Conservation (phyloP, 768 basidiomycete genomes). For the Trametes cubensis region DNA sequence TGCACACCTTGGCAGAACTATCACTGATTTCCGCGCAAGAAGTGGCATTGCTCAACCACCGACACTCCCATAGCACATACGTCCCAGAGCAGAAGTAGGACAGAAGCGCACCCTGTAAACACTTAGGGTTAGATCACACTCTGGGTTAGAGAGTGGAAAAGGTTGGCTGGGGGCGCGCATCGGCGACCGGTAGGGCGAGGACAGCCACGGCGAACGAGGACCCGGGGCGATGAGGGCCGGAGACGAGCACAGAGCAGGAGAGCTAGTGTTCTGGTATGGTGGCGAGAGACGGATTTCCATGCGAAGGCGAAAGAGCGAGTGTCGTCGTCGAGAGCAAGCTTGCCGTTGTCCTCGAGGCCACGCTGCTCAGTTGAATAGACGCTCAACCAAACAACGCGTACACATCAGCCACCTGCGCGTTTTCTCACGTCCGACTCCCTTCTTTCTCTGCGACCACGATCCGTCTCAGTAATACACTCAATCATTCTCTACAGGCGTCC, state of each 20-base stretch:
- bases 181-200: slow-evolving; percentile 34
- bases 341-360: neutral
- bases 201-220: slow-evolving; percentile 37
- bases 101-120: slow-evolving; percentile 38
- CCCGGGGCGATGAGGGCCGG: slow-evolving; percentile 53
- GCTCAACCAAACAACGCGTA: slow-evolving; percentile 17
- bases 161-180: slow-evolving; percentile 51
- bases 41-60: slow-evolving; percentile 27
- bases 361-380: neutral
- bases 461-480: too few species aligned
- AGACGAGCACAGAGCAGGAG: slow-evolving; percentile 20
- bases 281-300: slow-evolving; percentile 4
- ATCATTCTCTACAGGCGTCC: too few species aligned
- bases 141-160: slow-evolving; percentile 47
- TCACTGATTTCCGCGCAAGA: slow-evolving; percentile 1
- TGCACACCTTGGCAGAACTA: slow-evolving; percentile 19
- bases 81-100: slow-evolving; percentile 37
- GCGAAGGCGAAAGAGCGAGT: slow-evolving; percentile 11
- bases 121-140: slow-evolving; percentile 69
- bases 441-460: too few species aligned
- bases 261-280: neutral
- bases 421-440: neutral
- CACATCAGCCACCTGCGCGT: neutral
- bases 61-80: slow-evolving; percentile 21
- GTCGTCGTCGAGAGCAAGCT: slow-evolving; percentile 24